Base-by-base conservation (phyloP, 2,329 filamentous ascomycete species). In the Rhynchosporium agropyri region DNA sequence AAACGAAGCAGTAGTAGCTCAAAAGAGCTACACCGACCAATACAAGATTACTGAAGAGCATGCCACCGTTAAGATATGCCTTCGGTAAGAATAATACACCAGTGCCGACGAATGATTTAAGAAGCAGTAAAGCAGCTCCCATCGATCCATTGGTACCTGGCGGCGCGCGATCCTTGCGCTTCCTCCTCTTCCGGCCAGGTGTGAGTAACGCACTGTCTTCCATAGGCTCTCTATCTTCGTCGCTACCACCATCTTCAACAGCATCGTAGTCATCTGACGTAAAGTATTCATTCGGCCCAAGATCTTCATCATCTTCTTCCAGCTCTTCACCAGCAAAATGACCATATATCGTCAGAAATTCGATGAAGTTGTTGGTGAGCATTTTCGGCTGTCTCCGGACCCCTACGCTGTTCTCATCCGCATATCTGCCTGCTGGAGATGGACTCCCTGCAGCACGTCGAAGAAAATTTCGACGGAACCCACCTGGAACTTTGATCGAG, bases 101-200 rank as follows among this genome's bases (percentile, higher is more conserved):
- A 0, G 95, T 99, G 26, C 96, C 95, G 54, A 99, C 95, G 74
- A 99, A 99, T 0, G 94, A 98, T 80, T 99, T 99, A 68, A 99
- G 86, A 48, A 99, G 81, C 60, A 99, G 83, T 69, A 97, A 77
- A 10, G 90, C 88, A 9, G 95, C 94, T 65, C 90, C 91, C 67
- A 87, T 88, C 3, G 90, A 87, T 56, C 86, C 89, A 70, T 91
- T 93, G 60, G 88, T 92, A 45, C 93, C 91, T 65, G 84, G 86
- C 29, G 86, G 85, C 58, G 87, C 84, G 48, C 91, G 88, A 58
- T 85, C 81, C 79, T 92, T 94, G 74, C 91, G 88, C 77, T 87
- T 89, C 72, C 91, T 85, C 77, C 86, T 89, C 70, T 85, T 83
- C 7, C 49, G 58, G 15, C 88, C 89, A n/a, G 88, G 85, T 2